These are phyloP conservation scores for Phoma sp. DNA, from an alignment of 2,329 filamentous ascomycete species.

Conservation along the genomic window DNA sequence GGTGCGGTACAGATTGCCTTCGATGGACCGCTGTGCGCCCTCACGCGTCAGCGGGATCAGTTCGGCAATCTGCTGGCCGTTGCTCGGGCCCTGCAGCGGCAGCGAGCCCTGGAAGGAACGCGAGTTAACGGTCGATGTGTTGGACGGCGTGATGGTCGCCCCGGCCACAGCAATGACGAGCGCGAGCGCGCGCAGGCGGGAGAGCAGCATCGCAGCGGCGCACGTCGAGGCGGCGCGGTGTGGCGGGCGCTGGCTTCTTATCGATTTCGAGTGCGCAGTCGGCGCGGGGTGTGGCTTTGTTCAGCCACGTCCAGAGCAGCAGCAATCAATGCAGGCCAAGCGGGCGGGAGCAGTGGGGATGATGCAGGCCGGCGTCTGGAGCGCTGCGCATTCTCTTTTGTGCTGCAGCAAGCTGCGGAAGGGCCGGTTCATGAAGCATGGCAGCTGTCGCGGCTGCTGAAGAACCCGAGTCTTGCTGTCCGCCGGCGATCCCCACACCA, in stretches of 20 bases:
- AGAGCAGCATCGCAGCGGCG: constrained; percentile 26
- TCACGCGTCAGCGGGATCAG: constrained; percentile 38
- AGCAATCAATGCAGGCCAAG: constrained; percentile 7
- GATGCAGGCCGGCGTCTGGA: not conserved
- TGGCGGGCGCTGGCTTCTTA: constrained; percentile 11
- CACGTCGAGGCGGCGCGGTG: constrained; percentile 3
- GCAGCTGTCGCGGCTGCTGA: constrained; percentile 17
- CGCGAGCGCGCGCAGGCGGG: constrained; percentile 27
- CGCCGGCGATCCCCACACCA: constrained; percentile 5
- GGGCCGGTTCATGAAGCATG: constrained; percentile 14
- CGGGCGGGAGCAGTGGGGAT: not conserved
- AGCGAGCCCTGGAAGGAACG: constrained; percentile 21
- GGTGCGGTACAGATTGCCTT: constrained; percentile 45
- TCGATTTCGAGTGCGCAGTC: constrained; percentile 14
- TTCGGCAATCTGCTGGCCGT: constrained; percentile 28
- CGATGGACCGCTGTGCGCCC: constrained; percentile 28
- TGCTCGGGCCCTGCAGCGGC: constrained; percentile 26
- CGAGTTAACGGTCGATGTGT: constrained; percentile 26
- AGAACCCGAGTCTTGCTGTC: constrained; percentile 8
- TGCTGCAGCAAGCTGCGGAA: constrained; percentile 9
- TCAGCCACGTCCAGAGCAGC: constrained; percentile 7
- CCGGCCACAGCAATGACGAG: constrained; percentile 31
- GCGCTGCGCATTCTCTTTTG: not conserved
- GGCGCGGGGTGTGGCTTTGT: constrained; percentile 4
- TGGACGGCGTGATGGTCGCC: constrained; percentile 33